Conservation (phyloP, 2,329 filamentous ascomycete species). For the Fusarium globosum region DNA sequence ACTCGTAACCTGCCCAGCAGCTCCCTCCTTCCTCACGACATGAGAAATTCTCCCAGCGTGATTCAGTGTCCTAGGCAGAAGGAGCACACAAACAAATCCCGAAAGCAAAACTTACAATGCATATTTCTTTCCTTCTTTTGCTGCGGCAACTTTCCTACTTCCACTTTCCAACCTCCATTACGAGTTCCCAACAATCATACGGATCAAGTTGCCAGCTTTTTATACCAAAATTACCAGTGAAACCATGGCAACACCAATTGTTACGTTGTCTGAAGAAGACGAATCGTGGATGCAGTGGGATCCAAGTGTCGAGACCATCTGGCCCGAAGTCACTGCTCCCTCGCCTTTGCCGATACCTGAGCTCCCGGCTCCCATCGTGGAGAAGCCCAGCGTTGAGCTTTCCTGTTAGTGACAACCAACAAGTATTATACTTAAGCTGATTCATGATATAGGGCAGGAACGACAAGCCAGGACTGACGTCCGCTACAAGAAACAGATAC, state of each 20-base stretch:
- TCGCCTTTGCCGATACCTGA: no score
- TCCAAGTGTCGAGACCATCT: not conserved
- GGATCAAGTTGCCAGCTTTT: fast-evolving
- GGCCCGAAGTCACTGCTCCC: not conserved
- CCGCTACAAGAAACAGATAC: not conserved
- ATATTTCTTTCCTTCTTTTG: not conserved
- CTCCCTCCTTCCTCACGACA: not conserved
- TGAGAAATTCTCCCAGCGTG: not conserved
- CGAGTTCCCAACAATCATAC: fast-evolving
- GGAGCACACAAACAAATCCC: not conserved
- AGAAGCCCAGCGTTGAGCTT: no score
- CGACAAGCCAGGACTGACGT: not conserved
- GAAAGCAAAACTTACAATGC: not conserved
- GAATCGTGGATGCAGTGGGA: not conserved
- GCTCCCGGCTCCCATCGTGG: no score
- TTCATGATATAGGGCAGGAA: not conserved
- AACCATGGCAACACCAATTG: fast-evolving
- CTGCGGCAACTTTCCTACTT: not conserved
- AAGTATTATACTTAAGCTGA: not conserved
- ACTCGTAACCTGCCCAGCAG: not conserved
- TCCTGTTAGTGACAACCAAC: not conserved
- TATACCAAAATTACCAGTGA: not conserved
- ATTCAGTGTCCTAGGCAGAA: not conserved
- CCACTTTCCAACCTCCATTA: not conserved
- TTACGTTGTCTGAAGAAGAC: fast-evolving